A percentile compares a stretch with the other conserved stretches of the same genome.
Evolutionary conservation across 495 filamentous ascomycete genomes (phyloP).

Genomic region (Xylaria grammica): DNA sequence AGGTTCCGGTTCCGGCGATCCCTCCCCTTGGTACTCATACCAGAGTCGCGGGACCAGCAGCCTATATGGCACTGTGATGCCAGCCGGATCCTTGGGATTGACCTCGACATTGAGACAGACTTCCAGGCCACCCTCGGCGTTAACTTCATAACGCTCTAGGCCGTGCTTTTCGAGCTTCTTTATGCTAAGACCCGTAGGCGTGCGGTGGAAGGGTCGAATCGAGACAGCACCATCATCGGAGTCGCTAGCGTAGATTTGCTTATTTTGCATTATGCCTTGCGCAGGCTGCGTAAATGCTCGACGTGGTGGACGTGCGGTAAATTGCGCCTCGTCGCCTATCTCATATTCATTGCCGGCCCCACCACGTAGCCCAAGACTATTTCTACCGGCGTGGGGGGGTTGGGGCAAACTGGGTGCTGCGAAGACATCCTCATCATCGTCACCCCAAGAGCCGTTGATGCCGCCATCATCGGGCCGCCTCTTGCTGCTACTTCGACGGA

Average conservation of each 20-base stretch:
- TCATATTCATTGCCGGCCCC: conserved; percentile 41
- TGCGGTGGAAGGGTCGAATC: conserved; percentile 66
- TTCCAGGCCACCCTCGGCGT: conserved; percentile 80
- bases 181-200: conserved; percentile 69
- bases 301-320: conserved; percentile 42
- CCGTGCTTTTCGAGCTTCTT: conserved; percentile 57
- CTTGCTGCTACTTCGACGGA: conserved; percentile 58
- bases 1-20: background rate
- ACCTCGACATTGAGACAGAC: conserved; percentile 88
- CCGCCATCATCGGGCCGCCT: conserved; percentile 51
- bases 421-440: conserved; percentile 42
- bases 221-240: conserved; percentile 13
- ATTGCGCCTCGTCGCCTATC: conserved; percentile 51
- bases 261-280: conserved; percentile 28
- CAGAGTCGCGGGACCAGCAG: conserved; percentile 80
- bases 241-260: conserved; percentile 7
- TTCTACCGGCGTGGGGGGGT: background rate
- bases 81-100: conserved; percentile 79
- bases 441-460: conserved; percentile 57
- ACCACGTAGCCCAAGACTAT: conserved; percentile 41
- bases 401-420: conserved; percentile 29
- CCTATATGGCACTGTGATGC: conserved; percentile 87
- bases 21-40: conserved; percentile 53
- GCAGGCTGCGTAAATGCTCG: conserved; percentile 31
- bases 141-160: conserved; percentile 47